phyloP scores from a whole-genome alignment of 2,329 filamentous ascomycete species.

The Drechslera avenae region DNA sequence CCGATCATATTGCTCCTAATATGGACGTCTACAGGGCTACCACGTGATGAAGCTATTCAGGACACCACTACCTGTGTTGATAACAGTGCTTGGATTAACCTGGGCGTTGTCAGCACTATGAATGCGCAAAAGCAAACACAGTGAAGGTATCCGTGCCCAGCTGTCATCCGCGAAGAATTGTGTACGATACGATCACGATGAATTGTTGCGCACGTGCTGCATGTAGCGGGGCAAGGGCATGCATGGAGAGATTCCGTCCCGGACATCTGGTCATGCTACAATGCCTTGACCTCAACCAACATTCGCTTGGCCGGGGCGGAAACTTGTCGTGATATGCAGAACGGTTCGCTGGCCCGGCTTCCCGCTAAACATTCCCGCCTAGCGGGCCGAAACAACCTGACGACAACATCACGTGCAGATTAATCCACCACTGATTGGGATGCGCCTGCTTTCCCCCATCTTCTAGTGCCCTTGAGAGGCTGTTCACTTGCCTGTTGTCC shows the following conservation, averaged over 20 bases:
- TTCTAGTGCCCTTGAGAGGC: constrained; percentile 22
- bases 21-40: constrained; percentile 10
- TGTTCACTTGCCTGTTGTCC: constrained; percentile 27
- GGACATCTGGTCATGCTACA: constrained; percentile 5
- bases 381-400: constrained; percentile 35
- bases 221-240: no score
- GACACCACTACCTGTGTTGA: not conserved
- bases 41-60: constrained; percentile 1
- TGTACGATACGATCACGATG: not conserved
- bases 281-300: constrained; percentile 18
- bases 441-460: constrained; percentile 4
- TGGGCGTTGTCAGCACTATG: not conserved
- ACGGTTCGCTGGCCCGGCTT: constrained; percentile 33
- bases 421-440: constrained; percentile 43
- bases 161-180: not conserved
- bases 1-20: constrained; percentile 18
- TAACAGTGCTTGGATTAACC: not conserved
- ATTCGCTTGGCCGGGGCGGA: constrained; percentile 27
- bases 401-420: constrained; percentile 23
- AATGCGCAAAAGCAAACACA: not conserved
- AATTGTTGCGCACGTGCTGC: no score
- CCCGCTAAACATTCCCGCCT: constrained; percentile 35
- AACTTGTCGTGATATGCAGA: constrained; percentile 31
- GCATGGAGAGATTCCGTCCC: not conserved
- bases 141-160: constrained; percentile 2